Evolutionary conservation across 169 alveolate species (phyloP).

Genomic region (Cryptosporidium tyzzeri): DNA sequence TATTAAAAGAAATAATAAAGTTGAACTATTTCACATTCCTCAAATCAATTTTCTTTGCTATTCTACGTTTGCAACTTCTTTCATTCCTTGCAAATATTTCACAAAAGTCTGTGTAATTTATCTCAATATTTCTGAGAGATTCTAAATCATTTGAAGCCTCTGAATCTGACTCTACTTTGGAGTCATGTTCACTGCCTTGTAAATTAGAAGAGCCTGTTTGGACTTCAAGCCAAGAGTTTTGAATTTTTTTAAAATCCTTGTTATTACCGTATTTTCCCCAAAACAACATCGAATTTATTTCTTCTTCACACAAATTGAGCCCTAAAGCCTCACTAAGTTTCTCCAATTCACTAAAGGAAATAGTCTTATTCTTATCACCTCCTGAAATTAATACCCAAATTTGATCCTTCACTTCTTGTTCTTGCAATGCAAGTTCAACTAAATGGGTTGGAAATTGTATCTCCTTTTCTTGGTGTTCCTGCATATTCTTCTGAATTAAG

Average conservation of each 20-base stretch:
- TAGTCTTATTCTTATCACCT: conserved; percentile 19
- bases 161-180: conserved; percentile 17
- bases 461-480: neutral
- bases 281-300: conserved; percentile 11
- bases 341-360: conserved; percentile 7
- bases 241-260: conserved; percentile 1
- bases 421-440: conserved; percentile 21
- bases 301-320: conserved; percentile 14
- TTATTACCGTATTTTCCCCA: conserved; percentile 40
- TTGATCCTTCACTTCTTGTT: conserved; percentile 13
- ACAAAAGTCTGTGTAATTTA: conserved; percentile 22
- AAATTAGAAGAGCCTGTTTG: neutral
- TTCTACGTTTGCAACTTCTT: conserved; percentile 26
- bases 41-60: conserved; percentile 29
- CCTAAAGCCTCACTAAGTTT: neutral
- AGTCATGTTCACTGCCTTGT: neutral
- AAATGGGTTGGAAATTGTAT: neutral
- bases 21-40: conserved; percentile 8
- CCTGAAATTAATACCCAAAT: conserved; percentile 35
- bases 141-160: neutral
- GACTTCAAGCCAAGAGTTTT: conserved; percentile 5
- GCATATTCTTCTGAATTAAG: neutral
- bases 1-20: neutral
- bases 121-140: conserved; percentile 7
- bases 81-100: conserved; percentile 37